Evolutionary conservation across 2,329 filamentous ascomycete species (phyloP).

Genomic region (Diaporthe ampelina): DNA sequence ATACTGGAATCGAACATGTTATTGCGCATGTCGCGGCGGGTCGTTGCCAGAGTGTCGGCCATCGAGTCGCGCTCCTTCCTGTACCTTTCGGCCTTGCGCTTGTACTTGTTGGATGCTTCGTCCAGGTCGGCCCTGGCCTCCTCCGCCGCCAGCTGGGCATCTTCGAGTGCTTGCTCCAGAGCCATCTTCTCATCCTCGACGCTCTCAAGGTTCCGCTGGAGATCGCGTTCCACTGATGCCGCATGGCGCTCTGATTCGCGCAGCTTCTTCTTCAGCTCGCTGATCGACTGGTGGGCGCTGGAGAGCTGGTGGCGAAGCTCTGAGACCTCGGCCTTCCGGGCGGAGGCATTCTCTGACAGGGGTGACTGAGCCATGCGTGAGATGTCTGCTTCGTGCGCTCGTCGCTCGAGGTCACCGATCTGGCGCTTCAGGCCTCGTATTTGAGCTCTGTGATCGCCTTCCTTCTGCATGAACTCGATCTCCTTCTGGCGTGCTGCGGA

Average conservation of each 20-base stretch:
- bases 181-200: slow-evolving; percentile 71
- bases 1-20: slow-evolving; percentile 48
- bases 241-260: slow-evolving; percentile 66
- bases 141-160: slow-evolving; percentile 66
- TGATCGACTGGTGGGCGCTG: slow-evolving; percentile 70
- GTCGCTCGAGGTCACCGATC: slow-evolving; percentile 76
- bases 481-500: slow-evolving; percentile 76
- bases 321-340: slow-evolving; percentile 68
- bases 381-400: slow-evolving; percentile 75
- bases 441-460: slow-evolving; percentile 72
- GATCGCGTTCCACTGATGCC: slow-evolving; percentile 57
- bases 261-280: slow-evolving; percentile 65
- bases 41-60: slow-evolving; percentile 51
- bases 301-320: slow-evolving; percentile 73
- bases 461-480: slow-evolving; percentile 74
- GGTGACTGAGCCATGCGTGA: slow-evolving; percentile 62
- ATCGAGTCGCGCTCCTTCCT: slow-evolving; percentile 62
- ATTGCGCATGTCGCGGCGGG: slow-evolving; percentile 45
- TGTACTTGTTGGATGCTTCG: slow-evolving; percentile 58
- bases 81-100: slow-evolving; percentile 65
- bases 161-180: slow-evolving; percentile 71
- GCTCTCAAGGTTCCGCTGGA: slow-evolving; percentile 69
- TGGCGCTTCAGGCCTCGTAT: slow-evolving; percentile 75
- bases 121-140: slow-evolving; percentile 60
- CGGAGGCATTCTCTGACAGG: slow-evolving; percentile 65